Evolutionary conservation across 257 asterid species (phyloP), one percentile per base, ranked within the genome.

Genomic region (Asclepias syriaca): DNA sequence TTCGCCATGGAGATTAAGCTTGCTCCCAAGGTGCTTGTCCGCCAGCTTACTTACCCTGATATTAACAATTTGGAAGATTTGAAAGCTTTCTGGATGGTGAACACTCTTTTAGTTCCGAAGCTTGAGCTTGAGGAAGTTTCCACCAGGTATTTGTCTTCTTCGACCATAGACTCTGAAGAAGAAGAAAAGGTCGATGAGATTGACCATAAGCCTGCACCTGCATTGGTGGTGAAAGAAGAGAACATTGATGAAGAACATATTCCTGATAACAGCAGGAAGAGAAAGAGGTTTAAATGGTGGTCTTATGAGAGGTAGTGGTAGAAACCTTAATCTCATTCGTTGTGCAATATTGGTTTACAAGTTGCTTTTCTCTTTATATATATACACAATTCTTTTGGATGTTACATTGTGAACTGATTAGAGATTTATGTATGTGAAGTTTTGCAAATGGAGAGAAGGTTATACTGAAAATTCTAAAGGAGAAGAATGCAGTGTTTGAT

Each of bases 221-320:
- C 43, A 3, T 8, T 49, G 22, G 32, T 70, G 24, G 72, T 70
- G 50, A 76, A 76, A 45, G 76, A 64, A 21, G 80, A 77, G 80
- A 77, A 45, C 29, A n/a, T 29, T 16, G 80, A 69, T 27, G 80
- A 71, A 34, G 74, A 69, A 19, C 21, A 45, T 9, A 24, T 29
- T 3, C 54, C 45, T 5, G 74, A 49, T 3, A 70, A 49, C 32
- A 21, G 10, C 59, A 74, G 29, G 11, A 71, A 77, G 72, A 58
- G n/a, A 49, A 77, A 77, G 76, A 77, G 65, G 57, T 71, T 66
- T 48, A 77, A 71, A 49, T 77, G 69, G 68, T 77, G 80, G 80
- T 77, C 80, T 39, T 66, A 66, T 57, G 72, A 77, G n/a, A 77
- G 80, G 80, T 77, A 65, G 21, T 64, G 18, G 19, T 21, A 29